Base-by-base conservation (phyloP, 192 early-diverging fungal species). In the Paraglomus brasilianum region DNA sequence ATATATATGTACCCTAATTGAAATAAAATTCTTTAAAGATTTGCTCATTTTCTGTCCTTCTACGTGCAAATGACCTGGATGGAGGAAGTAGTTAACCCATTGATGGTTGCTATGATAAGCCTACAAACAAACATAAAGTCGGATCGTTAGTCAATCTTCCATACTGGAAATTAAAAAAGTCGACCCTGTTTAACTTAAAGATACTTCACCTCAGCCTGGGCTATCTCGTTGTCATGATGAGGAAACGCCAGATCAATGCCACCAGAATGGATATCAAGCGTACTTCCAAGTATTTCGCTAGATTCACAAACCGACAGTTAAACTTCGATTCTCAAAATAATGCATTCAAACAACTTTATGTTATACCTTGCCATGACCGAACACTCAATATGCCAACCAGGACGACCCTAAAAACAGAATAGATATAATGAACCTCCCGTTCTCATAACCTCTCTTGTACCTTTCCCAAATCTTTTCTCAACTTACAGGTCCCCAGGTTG, bases 361-460 rank as follows among this genome's bases (percentile, higher is more conserved):
- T 3, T 30, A 30, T 30, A 75, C 78, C 78, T 74, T 17, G 95
- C 95, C 97, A 99, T 99, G 42, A 89, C 97, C 21, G 93, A 95
- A 88, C 97, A 99, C 83, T 99, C 97, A 82, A 99, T 99, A 72
- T 99, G 97, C 97, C 97, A 99, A 40, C 97, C 97, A 7, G 97
- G 97, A 44, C 97, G 92, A 14, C 97, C 97, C 66, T 68, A 68
- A 63, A 24, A 24, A 30, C 30, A 30, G 30, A 30, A 30, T 30
- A 30, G 30, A 1, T 30, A 30, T 30, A 30, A 30, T 30, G 30
- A 30, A 30, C 30, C 30, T 30, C 30, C 30, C 30, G 30, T 3
- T 30, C 30, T 30, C 30, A 30, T 30, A 1, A 3, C 30, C 3
- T 30, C 30, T 30, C 30, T 30, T 9, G 10, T 19, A 45, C 40